A percentile compares a stretch with the other conserved stretches of the same genome.
Evolutionary conservation across 164 flowering plant species (phyloP).

Genomic region (Brasenia schreberi): DNA sequence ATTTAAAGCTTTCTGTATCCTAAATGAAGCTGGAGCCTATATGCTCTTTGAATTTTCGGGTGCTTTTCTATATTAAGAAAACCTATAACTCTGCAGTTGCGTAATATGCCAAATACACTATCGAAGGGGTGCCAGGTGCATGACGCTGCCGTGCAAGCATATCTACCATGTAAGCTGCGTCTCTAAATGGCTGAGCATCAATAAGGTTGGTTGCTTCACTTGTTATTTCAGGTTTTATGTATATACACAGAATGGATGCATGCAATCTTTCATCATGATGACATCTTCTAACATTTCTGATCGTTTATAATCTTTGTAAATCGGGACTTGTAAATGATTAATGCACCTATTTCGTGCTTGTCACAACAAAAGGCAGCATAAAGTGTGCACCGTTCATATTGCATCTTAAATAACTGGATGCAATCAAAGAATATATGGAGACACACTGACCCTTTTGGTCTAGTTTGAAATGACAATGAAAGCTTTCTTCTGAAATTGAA

Average conservation of each 20-base stretch:
- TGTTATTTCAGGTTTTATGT: background rate
- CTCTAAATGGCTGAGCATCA: conserved; percentile 77
- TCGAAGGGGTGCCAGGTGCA: conserved; percentile 49
- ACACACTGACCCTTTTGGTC: too few species aligned
- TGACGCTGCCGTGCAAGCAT: conserved; percentile 81
- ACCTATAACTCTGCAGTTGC: conserved; percentile 28
- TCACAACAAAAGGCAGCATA: too few species aligned
- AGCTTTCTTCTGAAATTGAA: too few species aligned
- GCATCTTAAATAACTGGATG: too few species aligned
- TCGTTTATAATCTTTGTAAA: background rate
- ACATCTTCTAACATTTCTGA: background rate
- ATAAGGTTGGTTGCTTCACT: conserved; percentile 40
- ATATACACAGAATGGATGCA: background rate
- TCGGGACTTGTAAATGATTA: background rate
- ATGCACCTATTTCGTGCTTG: background rate
- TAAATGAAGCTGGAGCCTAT: too few species aligned
- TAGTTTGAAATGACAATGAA: too few species aligned
- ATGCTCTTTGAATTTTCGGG: conserved; percentile 2
- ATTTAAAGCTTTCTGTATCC: too few species aligned
- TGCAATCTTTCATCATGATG: too few species aligned
- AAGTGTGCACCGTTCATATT: too few species aligned
- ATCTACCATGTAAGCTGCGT: conserved; percentile 61
- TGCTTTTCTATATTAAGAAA: too few species aligned
- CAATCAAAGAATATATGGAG: too few species aligned
- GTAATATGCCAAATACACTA: conserved; percentile 93